Evolutionary conservation across 2,329 filamentous ascomycete genomes (phyloP), one percentile per base, ranked within the genome.

Genomic region (Rhynchosporium agropyri): DNA sequence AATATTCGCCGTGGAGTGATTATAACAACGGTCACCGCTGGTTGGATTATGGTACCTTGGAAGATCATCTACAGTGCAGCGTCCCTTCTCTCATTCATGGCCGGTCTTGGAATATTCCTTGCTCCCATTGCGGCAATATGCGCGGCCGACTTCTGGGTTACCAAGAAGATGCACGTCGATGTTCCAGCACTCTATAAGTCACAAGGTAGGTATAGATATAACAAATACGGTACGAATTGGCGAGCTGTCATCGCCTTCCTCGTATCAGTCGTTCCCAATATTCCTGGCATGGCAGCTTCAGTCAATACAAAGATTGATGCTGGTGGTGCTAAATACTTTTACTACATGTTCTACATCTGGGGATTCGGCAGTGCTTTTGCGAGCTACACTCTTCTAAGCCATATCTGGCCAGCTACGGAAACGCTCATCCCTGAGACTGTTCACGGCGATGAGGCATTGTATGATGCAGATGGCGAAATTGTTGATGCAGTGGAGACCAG

Each of bases 1-100:
- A 83, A 83, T 70, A 80, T 83, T 62, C 74, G 77, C 2, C 76
- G 79, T 4, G 79, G 80, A 4, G 76, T 77, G 38, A 69, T 81
- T 3, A 68, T 81, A 28, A 76, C 76, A 36, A 77, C 78, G 0
- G 69, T 80, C 0, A 70, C 79, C 10, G 72, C 71, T 0, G 80
- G 78, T 74, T 71, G 69, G 70, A 77, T 77, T 8, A 76, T 81
- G 33, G 78, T 80, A 0, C 79, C 79, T 0, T 81, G 79, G 79
- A 79, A 80, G 70, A 81, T 81, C 60, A 71, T 81, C 3, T 74
- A 73, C 54, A 68, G 65, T 4, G 69, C 68, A 15, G 66, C 68
- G 49, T 73, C 70, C 43, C 69, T 75, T 38, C 68, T 75, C 7
- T 71, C 68, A 15, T 74, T 75, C 61, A 74, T 75, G 71, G 67